Conservation (phyloP, 208 protist species). For the Tritrichomonas foetus region DNA sequence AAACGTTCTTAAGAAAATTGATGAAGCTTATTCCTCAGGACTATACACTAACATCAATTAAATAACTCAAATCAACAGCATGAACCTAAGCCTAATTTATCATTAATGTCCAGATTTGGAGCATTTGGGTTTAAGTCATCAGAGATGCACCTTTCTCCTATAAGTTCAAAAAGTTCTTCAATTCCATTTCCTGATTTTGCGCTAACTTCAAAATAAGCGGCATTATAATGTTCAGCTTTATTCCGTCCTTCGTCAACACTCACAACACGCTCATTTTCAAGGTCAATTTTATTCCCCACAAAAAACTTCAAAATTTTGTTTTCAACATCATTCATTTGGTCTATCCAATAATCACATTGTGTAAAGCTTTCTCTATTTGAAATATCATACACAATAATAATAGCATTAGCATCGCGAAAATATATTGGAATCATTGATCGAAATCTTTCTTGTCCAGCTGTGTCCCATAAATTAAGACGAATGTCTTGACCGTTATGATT, state of each 20-base stretch:
- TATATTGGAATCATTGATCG: neutral
- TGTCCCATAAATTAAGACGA: neutral
- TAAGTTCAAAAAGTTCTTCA: neutral
- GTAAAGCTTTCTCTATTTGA: neutral
- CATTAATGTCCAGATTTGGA: too few relatives aligned
- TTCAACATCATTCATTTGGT: neutral
- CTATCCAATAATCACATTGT: neutral
- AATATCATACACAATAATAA: neutral
- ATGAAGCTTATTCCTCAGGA: too few relatives aligned
- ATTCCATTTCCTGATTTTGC: neutral
- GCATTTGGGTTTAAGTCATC: too few relatives aligned
- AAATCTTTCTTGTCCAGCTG: conserved; percentile 1
- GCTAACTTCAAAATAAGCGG: neutral
- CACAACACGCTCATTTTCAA: neutral
- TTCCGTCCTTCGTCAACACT: neutral
- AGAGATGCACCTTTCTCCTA: neutral
- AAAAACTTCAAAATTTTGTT: neutral
- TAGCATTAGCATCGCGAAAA: neutral
- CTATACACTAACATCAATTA: too few relatives aligned
- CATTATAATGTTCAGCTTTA: neutral
- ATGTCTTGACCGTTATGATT: neutral
- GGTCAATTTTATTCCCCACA: neutral
- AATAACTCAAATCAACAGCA: too few relatives aligned
- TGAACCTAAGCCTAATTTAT: too few relatives aligned
- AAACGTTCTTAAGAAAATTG: too few relatives aligned